A percentile compares a stretch with the other conserved stretches of the same genome.
phyloP scores from a whole-genome alignment of 768 basidiomycete species.

The Rhodotorula kratochvilovae region DNA sequence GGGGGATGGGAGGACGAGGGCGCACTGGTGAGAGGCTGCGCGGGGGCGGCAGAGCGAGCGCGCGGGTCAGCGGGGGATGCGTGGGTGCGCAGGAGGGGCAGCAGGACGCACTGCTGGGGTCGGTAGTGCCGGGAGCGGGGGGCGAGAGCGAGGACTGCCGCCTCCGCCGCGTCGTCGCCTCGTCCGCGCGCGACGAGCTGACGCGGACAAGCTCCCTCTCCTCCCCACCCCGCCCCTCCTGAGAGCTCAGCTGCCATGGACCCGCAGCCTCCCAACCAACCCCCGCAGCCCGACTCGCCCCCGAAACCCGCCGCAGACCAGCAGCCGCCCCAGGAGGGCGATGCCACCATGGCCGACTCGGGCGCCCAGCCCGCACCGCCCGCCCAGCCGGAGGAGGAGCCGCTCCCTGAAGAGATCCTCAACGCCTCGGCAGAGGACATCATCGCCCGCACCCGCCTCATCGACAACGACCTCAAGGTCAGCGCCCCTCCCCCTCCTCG shows the following conservation, averaged over 20 bases:
- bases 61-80: not conserved
- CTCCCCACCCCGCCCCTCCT: not conserved
- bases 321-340: not conserved
- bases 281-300: not conserved
- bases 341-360: slow-evolving; percentile 25
- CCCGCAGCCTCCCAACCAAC: not conserved
- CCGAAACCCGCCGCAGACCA: not conserved
- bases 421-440: slow-evolving; percentile 78
- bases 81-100: not conserved
- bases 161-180: too few species aligned
- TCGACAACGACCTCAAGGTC: slow-evolving; percentile 96
- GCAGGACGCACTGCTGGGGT: not conserved
- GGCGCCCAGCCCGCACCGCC: not conserved
- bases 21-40: slow-evolving; percentile 2
- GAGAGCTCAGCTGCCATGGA: slow-evolving; percentile 1
- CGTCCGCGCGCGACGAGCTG: too few species aligned
- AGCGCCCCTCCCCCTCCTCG: slow-evolving; percentile 25
- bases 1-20: not conserved
- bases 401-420: slow-evolving; percentile 78
- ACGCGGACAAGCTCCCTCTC: not conserved
- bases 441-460: slow-evolving; percentile 77
- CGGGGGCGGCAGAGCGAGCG: not conserved
- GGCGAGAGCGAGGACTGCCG: not conserved
- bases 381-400: slow-evolving; percentile 61
- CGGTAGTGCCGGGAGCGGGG: too few species aligned